Base-by-base conservation (phyloP, 352 stramenopile genomes). In the Aphanomyces cochlioides region DNA sequence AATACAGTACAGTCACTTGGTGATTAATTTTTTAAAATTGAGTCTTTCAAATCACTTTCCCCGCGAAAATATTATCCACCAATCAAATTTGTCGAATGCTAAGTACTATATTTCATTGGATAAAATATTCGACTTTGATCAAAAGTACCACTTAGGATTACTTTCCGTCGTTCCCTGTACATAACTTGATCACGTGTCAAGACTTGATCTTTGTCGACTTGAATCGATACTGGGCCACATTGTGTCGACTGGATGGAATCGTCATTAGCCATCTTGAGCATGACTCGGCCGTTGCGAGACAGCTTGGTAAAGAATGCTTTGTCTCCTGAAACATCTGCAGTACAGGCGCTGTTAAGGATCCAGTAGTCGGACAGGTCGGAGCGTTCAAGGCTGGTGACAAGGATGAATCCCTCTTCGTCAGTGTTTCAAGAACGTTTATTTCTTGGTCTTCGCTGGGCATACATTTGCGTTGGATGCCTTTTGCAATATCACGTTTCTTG, bases 241-340 rank as follows among this genome's bases (percentile, higher is more conserved):
- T 36, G 50, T 3, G 36, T 58, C 19, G 50, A 58, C 50, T 58
- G 1, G 21, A 58, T 28, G 7, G 50, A 37, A 1, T 17, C 19
- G 50, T 58, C 36, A 36, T 58, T 3, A 28, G 50, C 50, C 3
- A 58, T 17, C 17, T 58, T 7, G 8, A 58, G 10, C 50, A 28
- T 36, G 10, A 28, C 19, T 28, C 8, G 50, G 17, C 36, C 17
- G 15, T 17, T 58, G 19, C 50, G 21, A 36, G 50, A 17, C 50
- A 58, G 50, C 36, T 58, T 58, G 17, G 50, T 58, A 36, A 58
- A 58, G 17, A 58, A 28, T 19, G 50, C 50, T 28, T 58, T 58
- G 50, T 58, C 36, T 58, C 21, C 50, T 28, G 50, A 37, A 17
- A 58, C 3, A 19, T 58, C 50, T 19, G 50, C 50, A 36, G 7